Conservation (phyloP, 352 stramenopile species). For the Pythium pectinolyticum region DNA sequence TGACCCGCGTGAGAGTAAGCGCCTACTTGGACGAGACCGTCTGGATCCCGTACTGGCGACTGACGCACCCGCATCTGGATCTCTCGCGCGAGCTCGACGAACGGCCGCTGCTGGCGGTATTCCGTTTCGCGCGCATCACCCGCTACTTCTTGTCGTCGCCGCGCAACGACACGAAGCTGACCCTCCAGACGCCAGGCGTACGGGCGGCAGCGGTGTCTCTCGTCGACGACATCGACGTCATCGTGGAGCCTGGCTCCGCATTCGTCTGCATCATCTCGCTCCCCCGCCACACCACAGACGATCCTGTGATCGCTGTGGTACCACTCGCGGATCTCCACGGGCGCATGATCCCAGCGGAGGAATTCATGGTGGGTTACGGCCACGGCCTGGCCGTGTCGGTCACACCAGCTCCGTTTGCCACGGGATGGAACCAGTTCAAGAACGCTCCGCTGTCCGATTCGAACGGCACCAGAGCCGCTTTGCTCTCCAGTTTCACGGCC, state of each 20-base stretch:
- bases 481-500: neutral
- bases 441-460: neutral
- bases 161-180: neutral
- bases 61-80: neutral
- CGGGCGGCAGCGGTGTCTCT: neutral
- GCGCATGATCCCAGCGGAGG: neutral
- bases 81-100: slow-evolving; percentile 1
- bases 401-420: neutral
- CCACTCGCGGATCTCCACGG: neutral
- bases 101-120: slow-evolving; percentile 13
- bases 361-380: slow-evolving; percentile 14
- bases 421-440: neutral
- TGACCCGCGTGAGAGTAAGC: neutral
- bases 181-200: slow-evolving; percentile 2
- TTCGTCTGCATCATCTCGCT: slow-evolving; percentile 12
- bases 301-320: neutral
- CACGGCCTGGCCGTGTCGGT: neutral
- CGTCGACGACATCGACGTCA: slow-evolving; percentile 6
- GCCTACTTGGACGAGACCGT: neutral
- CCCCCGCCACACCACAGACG: neutral
- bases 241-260: slow-evolving; percentile 13
- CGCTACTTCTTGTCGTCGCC: slow-evolving; percentile 7
- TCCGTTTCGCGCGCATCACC: slow-evolving; percentile 10
- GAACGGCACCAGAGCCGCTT: neutral
- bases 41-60: slow-evolving; percentile 12